Percentiles rank a stretch among this genome's conserved stretches.
These are phyloP conservation scores for Fomitiporia mediterranea DNA, from an alignment of 1,284 basidiomycete species.

Conservation along the genomic window DNA sequence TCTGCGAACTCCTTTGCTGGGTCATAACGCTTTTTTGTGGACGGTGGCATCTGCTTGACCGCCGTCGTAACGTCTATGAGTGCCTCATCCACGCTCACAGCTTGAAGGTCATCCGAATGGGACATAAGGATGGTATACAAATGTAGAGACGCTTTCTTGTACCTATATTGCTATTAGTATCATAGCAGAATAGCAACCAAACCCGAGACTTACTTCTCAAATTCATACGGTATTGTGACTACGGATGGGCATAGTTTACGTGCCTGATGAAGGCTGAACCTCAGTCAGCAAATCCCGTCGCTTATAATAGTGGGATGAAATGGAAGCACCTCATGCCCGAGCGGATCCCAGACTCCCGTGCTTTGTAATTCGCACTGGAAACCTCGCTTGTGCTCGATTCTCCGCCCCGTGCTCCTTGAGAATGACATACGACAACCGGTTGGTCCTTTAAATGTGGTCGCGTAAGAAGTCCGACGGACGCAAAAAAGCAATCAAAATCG, in stretches of 20 bases:
- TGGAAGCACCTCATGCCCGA: slow-evolving; percentile 87
- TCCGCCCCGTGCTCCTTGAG: slow-evolving; percentile 67
- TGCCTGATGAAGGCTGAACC: slow-evolving; percentile 73
- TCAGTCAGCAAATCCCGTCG: slow-evolving; percentile 5
- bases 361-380: slow-evolving; percentile 93
- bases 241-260: slow-evolving; percentile 71
- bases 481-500: slow-evolving; percentile 98
- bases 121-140: slow-evolving; percentile 92
- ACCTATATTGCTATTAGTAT: slow-evolving; percentile 42
- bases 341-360: slow-evolving; percentile 80
- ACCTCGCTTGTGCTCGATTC: slow-evolving; percentile 86
- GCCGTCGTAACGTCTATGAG: slow-evolving; percentile 82
- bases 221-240: slow-evolving; percentile 88
- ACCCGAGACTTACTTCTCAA: slow-evolving; percentile 50
- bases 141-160: slow-evolving; percentile 74
- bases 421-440: slow-evolving; percentile 94
- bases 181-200: neutral
- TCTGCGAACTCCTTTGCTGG: slow-evolving; percentile 77
- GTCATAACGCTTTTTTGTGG: slow-evolving; percentile 35
- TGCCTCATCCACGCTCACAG: slow-evolving; percentile 95
- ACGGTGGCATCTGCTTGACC: slow-evolving; percentile 42
- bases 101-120: slow-evolving; percentile 88
- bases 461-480: slow-evolving; percentile 78
- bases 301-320: slow-evolving; percentile 14
- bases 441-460: slow-evolving; percentile 79